Base-by-base conservation (phyloP, 2,329 filamentous ascomycete genomes). In the Dactylellina haptotyla region DNA sequence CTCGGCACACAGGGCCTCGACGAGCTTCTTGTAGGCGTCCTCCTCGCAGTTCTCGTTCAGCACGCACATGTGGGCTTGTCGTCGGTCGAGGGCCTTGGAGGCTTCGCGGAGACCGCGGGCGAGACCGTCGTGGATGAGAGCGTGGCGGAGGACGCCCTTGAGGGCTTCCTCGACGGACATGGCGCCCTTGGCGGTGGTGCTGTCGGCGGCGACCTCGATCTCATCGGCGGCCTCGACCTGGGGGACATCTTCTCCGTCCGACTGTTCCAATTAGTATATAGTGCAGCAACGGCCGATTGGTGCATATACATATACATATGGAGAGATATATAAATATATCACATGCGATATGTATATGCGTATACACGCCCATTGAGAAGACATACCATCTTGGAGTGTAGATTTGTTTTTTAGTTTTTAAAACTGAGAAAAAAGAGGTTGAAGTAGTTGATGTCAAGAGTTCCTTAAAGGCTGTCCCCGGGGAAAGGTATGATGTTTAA, bases 11-110 rank as follows among this genome's bases (percentile, higher is more conserved):
- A 99, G 91, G 76, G 95, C 95, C 80, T 98, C 91, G 81, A 99
- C 94, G 79, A 99, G 89, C 91, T 99, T 99, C 93, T 99, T 99
- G 89, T 99, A 99, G 79, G 95, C 94, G 86, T 99, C 95, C 89
- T 99, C 95, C 87, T 99, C 95, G 88, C 95, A 99, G 79, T 91
- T 90, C 89, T 99, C 95, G 89, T 99, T 99, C 81, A 99, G 90
- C 79, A 99, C 95, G 84, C 95, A 99, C 93, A 99, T 98, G 87
- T 99, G 95, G 75, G 95, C 95, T 87, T 99, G 92, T 82, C 95
- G 93, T 82, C 95, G 90, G 86, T 99, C 95, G 81, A 99, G 92
- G 77, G 95, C 94, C 89, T 99, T 99, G 87, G 90, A 93, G 78
- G 95, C 95, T 87, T 99, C 95, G 80, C 95, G 93, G 81, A 99